Base-by-base conservation (phyloP, 495 filamentous ascomycete species). In the Penicillium robsamsonii region DNA sequence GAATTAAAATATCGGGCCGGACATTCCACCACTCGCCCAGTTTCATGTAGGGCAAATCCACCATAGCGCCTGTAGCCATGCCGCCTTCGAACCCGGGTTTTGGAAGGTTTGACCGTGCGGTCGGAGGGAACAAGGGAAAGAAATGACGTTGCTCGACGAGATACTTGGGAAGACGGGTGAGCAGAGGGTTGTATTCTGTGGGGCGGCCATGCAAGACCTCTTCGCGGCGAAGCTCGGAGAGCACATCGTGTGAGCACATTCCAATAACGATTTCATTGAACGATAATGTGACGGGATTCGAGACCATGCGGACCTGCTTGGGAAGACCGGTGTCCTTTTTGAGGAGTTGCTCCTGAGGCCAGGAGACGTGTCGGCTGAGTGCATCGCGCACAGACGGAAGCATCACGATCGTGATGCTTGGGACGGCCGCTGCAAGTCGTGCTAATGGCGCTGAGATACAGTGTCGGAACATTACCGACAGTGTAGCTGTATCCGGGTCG, bases 91-190 rank as follows among this genome's bases (percentile, higher is more conserved):
- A 74, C 8, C 73, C 80, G 27, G 75, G 80, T 67, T 84, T 88
- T 4, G 87, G 87, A 55, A 93, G 67, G 48, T 74, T 79, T 52
- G 80, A 77, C 42, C 91, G 79, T 38, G 84, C 83, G 24, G 81
- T 77, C 0, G 92, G 86, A 29, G 94, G 94, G 60, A 89, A 97
- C 12, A 97, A 67, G 12, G 94, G 94, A 65, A 89, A 91, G 70
- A 89, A 96, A 71, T 93, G 90, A 3, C 91, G 78, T 71, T 98
- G 94, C 67, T 92, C 86, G 53, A 97, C 81, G 29, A 98, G 68
- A 61, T 91, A 84, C 42, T 83, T 81, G 4, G 87, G 80, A 17
- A 89, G 66, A 27, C 94, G 70, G 5, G 85, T 83, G 37, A 95
- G 76, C 20, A 89, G 48, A 7, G 25, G 25, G 57, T 85, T 82